These are phyloP conservation scores for Pythium folliculosum DNA, from an alignment of 352 stramenopile species.

Conservation along the genomic window DNA sequence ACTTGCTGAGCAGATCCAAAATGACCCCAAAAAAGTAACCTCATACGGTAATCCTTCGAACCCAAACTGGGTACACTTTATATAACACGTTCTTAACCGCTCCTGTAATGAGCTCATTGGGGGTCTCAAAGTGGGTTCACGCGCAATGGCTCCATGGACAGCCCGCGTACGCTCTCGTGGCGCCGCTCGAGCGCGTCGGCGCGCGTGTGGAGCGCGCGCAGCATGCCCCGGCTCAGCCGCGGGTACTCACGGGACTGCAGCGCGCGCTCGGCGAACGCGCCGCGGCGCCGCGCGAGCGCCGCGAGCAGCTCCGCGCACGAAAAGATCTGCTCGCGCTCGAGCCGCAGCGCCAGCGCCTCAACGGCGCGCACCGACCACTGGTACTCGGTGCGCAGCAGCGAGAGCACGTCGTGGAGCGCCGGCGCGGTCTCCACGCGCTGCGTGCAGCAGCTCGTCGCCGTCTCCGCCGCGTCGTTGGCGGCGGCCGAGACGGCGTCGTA, in stretches of 20 bases:
- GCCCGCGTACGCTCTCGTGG: slow-evolving; percentile 22
- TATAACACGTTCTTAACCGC: neutral
- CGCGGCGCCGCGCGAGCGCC: slow-evolving; percentile 28
- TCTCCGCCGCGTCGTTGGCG: neutral
- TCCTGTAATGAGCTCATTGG: neutral
- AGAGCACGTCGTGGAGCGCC: slow-evolving; percentile 31
- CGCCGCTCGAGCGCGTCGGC: slow-evolving; percentile 20
- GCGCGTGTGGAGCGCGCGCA: slow-evolving; percentile 30
- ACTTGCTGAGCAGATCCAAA: neutral
- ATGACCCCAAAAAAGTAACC: neutral
- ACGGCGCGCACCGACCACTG: slow-evolving; percentile 45
- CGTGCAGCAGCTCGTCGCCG: no score
- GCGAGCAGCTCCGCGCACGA: slow-evolving; percentile 46
- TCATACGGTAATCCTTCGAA: no score
- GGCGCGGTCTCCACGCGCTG: slow-evolving; percentile 33
- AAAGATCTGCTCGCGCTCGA: slow-evolving; percentile 42
- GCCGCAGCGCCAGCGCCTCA: slow-evolving; percentile 32
- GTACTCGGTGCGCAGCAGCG: slow-evolving; percentile 43
- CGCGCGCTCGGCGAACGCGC: slow-evolving; percentile 44
- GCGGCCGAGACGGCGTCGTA: slow-evolving; percentile 12
- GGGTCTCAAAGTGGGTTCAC: slow-evolving; percentile 17
- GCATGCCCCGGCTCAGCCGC: slow-evolving; percentile 49
- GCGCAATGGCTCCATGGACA: slow-evolving; percentile 24
- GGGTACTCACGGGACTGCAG: slow-evolving; percentile 54
- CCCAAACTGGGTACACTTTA: neutral